These are phyloP conservation scores for Huntiella bhutanensis DNA, from an alignment of 2,329 filamentous ascomycete genomes.

Conservation along the genomic window DNA sequence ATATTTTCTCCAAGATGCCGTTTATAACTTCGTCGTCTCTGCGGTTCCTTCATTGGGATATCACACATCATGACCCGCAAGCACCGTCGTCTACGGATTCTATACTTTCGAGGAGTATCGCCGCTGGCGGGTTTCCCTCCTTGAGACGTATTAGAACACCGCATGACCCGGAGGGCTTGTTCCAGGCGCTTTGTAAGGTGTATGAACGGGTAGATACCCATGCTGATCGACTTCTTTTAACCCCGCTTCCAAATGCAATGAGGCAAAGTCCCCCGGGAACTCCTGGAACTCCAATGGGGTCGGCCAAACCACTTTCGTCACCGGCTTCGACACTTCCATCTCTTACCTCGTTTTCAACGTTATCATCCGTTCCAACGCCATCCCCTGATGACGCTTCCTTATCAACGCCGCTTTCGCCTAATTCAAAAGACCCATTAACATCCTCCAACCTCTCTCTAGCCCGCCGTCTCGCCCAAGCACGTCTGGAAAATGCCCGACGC, in stretches of 20 bases:
- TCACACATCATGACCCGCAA: conserved; percentile 29
- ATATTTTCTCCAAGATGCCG: conserved; percentile 41
- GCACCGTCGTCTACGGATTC: conserved; percentile 31
- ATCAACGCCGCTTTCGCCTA: too few relatives aligned
- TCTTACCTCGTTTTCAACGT: conserved; percentile 12
- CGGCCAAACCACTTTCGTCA: conserved; percentile 10
- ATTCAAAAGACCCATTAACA: too few relatives aligned
- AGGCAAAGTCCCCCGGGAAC: too few relatives aligned
- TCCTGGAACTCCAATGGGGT: too few relatives aligned
- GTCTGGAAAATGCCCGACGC: conserved; percentile 39
- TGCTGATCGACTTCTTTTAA: conserved; percentile 26
- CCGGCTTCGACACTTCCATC: conserved; percentile 12
- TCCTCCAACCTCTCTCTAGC: conserved; percentile 27
- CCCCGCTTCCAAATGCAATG: too few relatives aligned
- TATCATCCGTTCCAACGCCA: conserved; percentile 13
- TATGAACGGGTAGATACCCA: conserved; percentile 33
- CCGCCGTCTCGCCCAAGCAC: conserved; percentile 44
- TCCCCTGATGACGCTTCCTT: too few relatives aligned
- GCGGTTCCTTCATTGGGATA: conserved; percentile 42
- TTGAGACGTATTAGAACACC: conserved; percentile 43
- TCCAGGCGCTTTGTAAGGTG: conserved; percentile 51
- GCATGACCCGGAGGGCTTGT: conserved; percentile 47
- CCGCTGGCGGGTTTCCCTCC: conserved; percentile 40
- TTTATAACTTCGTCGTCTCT: conserved; percentile 39
- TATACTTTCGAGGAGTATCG: conserved; percentile 45